These are phyloP conservation scores for Ephemerocybe angulata DNA, from an alignment of 768 basidiomycete species.

Conservation along the genomic window DNA sequence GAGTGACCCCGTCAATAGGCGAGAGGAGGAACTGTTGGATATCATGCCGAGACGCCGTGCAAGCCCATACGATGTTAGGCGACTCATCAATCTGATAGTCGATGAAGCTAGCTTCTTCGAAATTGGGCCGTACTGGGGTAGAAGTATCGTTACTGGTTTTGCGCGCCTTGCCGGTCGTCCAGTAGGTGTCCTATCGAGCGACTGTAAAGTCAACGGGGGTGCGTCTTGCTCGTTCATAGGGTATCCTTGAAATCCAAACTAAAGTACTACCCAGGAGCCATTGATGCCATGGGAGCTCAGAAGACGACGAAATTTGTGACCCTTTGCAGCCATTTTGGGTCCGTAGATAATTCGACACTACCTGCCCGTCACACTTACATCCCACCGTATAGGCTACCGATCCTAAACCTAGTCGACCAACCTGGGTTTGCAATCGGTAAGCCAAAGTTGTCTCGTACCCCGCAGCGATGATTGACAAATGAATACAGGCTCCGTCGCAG, in stretches of 20 bases:
- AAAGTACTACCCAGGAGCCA: constrained; percentile 25
- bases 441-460: not conserved
- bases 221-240: constrained; percentile 3
- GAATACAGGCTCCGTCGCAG: constrained; percentile 30
- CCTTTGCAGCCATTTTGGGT: constrained; percentile 42
- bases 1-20: constrained; percentile 24
- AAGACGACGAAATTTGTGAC: constrained; percentile 35
- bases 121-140: constrained; percentile 36
- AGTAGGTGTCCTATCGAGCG: constrained; percentile 35
- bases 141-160: constrained; percentile 36
- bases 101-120: constrained; percentile 34
- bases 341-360: too few relatives aligned
- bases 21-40: constrained; percentile 31
- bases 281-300: constrained; percentile 37
- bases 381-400: too few relatives aligned
- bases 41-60: constrained; percentile 36
- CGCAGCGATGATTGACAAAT: not conserved
- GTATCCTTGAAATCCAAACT: too few relatives aligned
- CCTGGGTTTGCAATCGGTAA: constrained; percentile 38
- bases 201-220: constrained; percentile 38
- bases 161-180: constrained; percentile 34
- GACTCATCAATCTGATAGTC: constrained; percentile 31
- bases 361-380: constrained; percentile 6
- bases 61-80: constrained; percentile 34
- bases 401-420: constrained; percentile 39